phyloP scores from a whole-genome alignment of 31 red algal species.

The Asparagopsis taxiformis region DNA sequence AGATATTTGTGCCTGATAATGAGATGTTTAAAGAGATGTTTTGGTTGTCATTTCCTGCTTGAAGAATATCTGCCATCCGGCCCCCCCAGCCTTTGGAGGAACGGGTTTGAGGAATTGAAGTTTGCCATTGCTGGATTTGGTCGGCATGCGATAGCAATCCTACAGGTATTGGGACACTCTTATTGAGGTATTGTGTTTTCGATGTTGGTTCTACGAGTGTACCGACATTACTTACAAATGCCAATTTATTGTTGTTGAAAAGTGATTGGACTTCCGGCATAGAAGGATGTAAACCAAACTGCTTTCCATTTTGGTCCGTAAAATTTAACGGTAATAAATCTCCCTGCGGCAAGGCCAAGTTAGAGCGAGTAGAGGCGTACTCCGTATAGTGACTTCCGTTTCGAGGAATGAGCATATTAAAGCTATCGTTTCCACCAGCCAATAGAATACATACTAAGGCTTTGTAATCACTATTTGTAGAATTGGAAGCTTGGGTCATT shows the following conservation, averaged over 20 bases:
- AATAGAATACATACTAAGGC: slow-evolving; percentile 12
- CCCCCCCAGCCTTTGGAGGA: slow-evolving; percentile 3
- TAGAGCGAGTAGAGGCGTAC: slow-evolving; percentile 5
- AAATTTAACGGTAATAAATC: slow-evolving; percentile 3
- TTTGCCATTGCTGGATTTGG: slow-evolving; percentile 29
- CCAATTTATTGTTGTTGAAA: slow-evolving; percentile 1
- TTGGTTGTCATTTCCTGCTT: neutral
- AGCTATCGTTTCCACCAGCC: slow-evolving; percentile 5
- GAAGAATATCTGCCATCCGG: slow-evolving; percentile 3
- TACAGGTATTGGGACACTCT: neutral
- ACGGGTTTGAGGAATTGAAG: slow-evolving; percentile 5
- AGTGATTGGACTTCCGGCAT: neutral
- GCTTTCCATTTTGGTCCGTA: neutral
- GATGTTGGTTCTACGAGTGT: slow-evolving; percentile 13
- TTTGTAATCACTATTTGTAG: slow-evolving; percentile 1
- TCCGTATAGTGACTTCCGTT: neutral
- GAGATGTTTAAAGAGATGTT: slow-evolving; percentile 21
- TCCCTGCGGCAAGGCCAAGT: slow-evolving; percentile 2
- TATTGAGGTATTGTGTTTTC: neutral
- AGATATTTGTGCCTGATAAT: slow-evolving; percentile 3
- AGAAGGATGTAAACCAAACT: slow-evolving; percentile 12
- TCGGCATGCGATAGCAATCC: slow-evolving; percentile 14
- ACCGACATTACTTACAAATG: slow-evolving; percentile 8
- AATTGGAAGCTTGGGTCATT: too few species aligned
- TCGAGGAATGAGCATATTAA: slow-evolving; percentile 15